These are phyloP conservation scores for Hemileccinum rubropunctum DNA, from an alignment of 768 basidiomycete genomes.

Conservation along the genomic window DNA sequence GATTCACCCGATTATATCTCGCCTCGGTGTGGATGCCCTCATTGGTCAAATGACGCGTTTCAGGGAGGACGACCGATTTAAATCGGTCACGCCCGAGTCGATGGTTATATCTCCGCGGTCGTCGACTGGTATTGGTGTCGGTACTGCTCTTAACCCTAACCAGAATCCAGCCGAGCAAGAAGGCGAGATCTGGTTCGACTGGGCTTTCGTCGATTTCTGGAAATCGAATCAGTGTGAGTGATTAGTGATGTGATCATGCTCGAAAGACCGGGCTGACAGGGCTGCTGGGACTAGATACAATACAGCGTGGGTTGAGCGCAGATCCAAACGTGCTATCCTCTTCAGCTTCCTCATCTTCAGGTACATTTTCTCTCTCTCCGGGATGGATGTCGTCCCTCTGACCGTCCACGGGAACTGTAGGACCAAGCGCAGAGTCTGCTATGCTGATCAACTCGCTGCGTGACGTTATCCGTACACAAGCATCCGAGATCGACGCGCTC, in stretches of 20 bases:
- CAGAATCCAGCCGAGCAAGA: slow-evolving; percentile 45
- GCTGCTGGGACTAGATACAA: slow-evolving; percentile 50
- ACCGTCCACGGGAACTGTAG: slow-evolving; percentile 27
- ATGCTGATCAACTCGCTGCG: slow-evolving; percentile 83
- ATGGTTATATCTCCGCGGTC: slow-evolving; percentile 61
- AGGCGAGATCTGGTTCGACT: slow-evolving; percentile 96
- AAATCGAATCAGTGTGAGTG: slow-evolving; percentile 93
- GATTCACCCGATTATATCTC: slow-evolving; percentile 85
- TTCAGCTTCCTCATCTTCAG: slow-evolving; percentile 47
- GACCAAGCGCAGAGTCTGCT: slow-evolving; percentile 70
- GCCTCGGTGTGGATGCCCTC: slow-evolving; percentile 87
- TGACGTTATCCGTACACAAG: slow-evolving; percentile 78
- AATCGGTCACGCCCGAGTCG: slow-evolving; percentile 80
- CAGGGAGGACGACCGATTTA: slow-evolving; percentile 92
- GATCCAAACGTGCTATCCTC: slow-evolving; percentile 66
- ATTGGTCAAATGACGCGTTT: slow-evolving; percentile 82
- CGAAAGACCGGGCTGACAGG: too few relatives aligned
- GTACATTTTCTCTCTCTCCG: slow-evolving; percentile 34
- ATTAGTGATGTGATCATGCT: too few relatives aligned
- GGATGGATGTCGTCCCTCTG: not conserved
- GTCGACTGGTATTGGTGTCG: not conserved
- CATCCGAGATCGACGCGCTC: slow-evolving; percentile 72
- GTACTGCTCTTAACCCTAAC: not conserved
- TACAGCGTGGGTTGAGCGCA: slow-evolving; percentile 68
- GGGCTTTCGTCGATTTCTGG: slow-evolving; percentile 98